Evolutionary conservation across 2,329 filamentous ascomycete genomes (phyloP).

Genomic region (Penicillium sp.): DNA sequence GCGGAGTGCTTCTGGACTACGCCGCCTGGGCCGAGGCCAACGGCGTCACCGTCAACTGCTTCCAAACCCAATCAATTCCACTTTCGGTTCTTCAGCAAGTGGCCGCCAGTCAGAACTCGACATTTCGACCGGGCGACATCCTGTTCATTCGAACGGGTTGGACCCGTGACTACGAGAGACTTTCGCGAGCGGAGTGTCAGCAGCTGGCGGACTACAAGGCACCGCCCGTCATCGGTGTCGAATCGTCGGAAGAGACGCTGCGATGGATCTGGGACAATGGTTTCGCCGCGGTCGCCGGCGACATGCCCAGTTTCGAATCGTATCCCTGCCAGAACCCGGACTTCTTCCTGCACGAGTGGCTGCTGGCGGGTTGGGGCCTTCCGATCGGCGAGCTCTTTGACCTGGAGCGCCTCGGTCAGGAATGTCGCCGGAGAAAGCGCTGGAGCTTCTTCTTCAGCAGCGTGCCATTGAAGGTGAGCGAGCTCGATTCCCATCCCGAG

Average conservation of each 20-base stretch:
- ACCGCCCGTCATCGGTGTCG: constrained; percentile 45
- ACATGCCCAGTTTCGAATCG: constrained; percentile 55
- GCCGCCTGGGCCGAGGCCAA: constrained; percentile 43
- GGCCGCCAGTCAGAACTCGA: constrained; percentile 44
- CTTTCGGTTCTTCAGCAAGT: constrained; percentile 46
- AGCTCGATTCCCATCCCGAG: background rate
- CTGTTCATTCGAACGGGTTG: constrained; percentile 58
- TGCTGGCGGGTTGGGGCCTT: constrained; percentile 51
- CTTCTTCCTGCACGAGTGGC: constrained; percentile 30
- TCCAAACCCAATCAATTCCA: constrained; percentile 46
- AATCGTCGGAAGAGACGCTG: constrained; percentile 50
- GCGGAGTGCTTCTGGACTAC: constrained; percentile 51
- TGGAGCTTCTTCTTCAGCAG: constrained; percentile 52
- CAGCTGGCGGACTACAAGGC: constrained; percentile 32
- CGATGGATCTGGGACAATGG: constrained; percentile 59
- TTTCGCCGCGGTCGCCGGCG: constrained; percentile 58
- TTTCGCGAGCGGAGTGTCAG: constrained; percentile 38
- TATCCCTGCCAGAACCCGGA: constrained; percentile 37
- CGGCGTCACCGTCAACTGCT: constrained; percentile 38
- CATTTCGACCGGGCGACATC: constrained; percentile 54
- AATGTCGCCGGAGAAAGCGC: constrained; percentile 37
- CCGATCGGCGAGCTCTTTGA: constrained; percentile 48
- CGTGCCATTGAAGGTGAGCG: constrained; percentile 45
- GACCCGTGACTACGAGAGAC: constrained; percentile 44
- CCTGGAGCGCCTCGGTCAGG: constrained; percentile 40